Percentiles rank a stretch among this genome's conserved stretches.
Conservation (phyloP, 2,329 filamentous ascomycete species). For the Fusarium albidum region DNA sequence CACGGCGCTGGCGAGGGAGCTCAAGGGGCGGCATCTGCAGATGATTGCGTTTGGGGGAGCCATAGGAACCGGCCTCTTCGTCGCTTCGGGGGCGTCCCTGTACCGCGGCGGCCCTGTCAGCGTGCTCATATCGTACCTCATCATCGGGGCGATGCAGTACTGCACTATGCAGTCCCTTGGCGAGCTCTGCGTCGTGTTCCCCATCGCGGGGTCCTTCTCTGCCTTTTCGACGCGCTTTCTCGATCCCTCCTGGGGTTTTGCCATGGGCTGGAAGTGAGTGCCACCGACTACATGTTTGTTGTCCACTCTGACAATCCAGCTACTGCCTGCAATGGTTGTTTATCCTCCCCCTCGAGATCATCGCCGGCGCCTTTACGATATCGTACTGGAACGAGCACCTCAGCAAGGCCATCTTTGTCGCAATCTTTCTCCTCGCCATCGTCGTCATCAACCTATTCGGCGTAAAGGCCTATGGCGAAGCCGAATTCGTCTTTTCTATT, state of each 20-base stretch:
- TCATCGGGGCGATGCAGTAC: slow-evolving; percentile 88
- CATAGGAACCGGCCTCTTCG: slow-evolving; percentile 89
- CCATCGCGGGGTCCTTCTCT: slow-evolving; percentile 90
- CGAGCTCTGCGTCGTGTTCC: slow-evolving; percentile 89
- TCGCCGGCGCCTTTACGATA: slow-evolving; percentile 85
- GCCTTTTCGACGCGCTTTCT: slow-evolving; percentile 94
- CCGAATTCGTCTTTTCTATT: slow-evolving; percentile 86
- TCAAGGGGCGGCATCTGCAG: slow-evolving; percentile 88
- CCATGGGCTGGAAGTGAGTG: slow-evolving; percentile 90
- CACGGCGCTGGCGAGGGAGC: slow-evolving; percentile 76
- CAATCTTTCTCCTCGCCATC: slow-evolving; percentile 80
- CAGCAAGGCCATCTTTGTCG: slow-evolving; percentile 78
- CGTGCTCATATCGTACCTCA: slow-evolving; percentile 75
- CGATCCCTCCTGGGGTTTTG: slow-evolving; percentile 93
- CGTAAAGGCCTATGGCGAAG: slow-evolving; percentile 87
- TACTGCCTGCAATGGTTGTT: slow-evolving; percentile 91
- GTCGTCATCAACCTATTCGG: slow-evolving; percentile 86
- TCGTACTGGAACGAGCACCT: slow-evolving; percentile 76
- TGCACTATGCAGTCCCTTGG: slow-evolving; percentile 92
- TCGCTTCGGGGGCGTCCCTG: slow-evolving; percentile 79
- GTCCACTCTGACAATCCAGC: no score
- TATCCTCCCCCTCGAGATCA: slow-evolving; percentile 83
- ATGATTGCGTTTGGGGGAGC: slow-evolving; percentile 98
- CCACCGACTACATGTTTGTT: no score
- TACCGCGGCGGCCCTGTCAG: slow-evolving; percentile 81